phyloP scores from a whole-genome alignment of 345 rosid genomes.

The Aethionema arabicum region DNA sequence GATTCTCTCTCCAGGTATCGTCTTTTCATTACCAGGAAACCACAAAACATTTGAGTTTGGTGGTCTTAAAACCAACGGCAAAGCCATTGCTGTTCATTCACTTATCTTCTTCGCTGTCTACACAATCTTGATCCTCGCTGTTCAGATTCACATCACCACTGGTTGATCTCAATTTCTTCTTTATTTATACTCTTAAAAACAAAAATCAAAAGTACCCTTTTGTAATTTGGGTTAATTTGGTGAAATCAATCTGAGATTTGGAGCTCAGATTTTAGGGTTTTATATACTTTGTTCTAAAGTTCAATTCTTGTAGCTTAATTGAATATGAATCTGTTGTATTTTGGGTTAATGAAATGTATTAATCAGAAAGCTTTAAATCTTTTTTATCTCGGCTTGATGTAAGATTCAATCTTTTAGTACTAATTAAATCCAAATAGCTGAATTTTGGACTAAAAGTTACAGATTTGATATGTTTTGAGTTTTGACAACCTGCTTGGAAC shows the following conservation, averaged over 20 bases:
- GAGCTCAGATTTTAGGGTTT: slow-evolving; percentile 5
- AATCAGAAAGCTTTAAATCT: not conserved
- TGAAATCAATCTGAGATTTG: slow-evolving; percentile 29
- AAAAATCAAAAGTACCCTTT: slow-evolving; percentile 24
- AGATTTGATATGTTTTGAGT: not conserved
- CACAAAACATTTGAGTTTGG: slow-evolving; percentile 60
- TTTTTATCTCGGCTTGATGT: not conserved
- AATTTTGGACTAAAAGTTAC: not conserved
- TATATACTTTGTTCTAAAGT: slow-evolving; percentile 12
- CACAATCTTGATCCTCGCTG: slow-evolving; percentile 72
- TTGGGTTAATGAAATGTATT: slow-evolving; percentile 10
- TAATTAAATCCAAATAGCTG: not conserved
- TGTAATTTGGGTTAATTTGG: slow-evolving; percentile 2
- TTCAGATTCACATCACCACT: slow-evolving; percentile 84
- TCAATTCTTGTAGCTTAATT: not conserved
- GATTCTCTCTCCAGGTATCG: slow-evolving; percentile 78
- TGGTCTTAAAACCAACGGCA: slow-evolving; percentile 91
- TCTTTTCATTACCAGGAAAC: slow-evolving; percentile 76
- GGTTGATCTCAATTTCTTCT: slow-evolving; percentile 40
- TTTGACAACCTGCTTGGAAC: not conserved
- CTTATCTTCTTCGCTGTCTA: slow-evolving; percentile 79
- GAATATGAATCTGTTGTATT: slow-evolving; percentile 8
- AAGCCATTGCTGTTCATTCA: slow-evolving; percentile 78
- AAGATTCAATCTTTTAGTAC: slow-evolving; percentile 5
- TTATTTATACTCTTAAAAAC: too few relatives aligned